Evolutionary conservation across 2,329 filamentous ascomycete genomes (phyloP).

Genomic region (Exophiala lecanii-corni): DNA sequence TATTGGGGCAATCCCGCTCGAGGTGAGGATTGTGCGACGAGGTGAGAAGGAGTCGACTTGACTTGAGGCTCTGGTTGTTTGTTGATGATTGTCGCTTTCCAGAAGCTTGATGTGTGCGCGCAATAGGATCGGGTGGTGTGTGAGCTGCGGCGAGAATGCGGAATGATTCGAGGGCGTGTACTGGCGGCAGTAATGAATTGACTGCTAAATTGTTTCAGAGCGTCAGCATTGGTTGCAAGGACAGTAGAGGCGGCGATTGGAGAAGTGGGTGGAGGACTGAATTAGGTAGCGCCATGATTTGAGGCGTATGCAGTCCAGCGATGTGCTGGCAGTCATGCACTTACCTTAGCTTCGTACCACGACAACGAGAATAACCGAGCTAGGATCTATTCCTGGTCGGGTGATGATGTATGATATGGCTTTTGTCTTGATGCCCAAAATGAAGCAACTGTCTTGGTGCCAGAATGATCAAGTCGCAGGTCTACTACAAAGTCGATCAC

Average conservation of each 20-base stretch:
- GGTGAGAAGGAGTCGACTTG: neutral
- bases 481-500: neutral
- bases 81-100: conserved; percentile 16
- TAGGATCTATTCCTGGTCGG: conserved; percentile 24
- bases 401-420: conserved; percentile 3
- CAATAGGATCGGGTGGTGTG: conserved; percentile 14
- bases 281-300: conserved; percentile 22
- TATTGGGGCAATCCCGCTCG: neutral
- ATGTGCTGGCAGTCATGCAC: conserved; percentile 27
- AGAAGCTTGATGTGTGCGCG: conserved; percentile 21
- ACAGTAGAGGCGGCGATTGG: conserved; percentile 23
- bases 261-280: conserved; percentile 20
- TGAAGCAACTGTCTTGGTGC: conserved; percentile 4
- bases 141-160: conserved; percentile 14
- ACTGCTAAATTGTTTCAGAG: conserved; percentile 20
- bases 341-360: conserved; percentile 25
- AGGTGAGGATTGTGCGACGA: conserved; percentile 2
- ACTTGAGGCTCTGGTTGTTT: conserved; percentile 3
- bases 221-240: conserved; percentile 25
- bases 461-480: conserved; percentile 3
- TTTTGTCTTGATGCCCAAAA: conserved; percentile 10
- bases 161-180: conserved; percentile 23
- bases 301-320: conserved; percentile 19
- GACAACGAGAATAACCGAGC: conserved; percentile 11
- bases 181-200: conserved; percentile 22